phyloP scores from a whole-genome alignment of 805 yeast genomes.

The Nakazawaea peltata region DNA sequence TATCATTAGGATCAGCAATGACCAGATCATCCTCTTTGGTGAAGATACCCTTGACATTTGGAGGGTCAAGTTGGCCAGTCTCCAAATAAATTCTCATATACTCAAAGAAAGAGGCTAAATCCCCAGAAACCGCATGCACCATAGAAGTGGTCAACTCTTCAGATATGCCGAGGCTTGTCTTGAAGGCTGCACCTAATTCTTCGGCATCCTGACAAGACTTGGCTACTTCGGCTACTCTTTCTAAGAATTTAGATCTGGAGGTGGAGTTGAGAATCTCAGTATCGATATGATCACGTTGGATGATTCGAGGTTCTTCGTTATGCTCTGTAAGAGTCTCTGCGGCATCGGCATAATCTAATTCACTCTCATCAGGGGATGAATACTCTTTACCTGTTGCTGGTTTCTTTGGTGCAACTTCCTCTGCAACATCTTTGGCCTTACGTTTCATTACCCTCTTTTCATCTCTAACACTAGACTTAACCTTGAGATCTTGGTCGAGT shows the following conservation, averaged over 20 bases:
- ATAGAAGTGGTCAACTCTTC: background rate
- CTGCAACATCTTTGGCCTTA: too few species aligned
- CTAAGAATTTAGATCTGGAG: conserved; percentile 1
- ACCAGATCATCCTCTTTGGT: conserved; percentile 7
- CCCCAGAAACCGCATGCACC: conserved; percentile 6
- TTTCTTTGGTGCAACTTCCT: too few species aligned
- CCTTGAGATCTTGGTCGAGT: too few species aligned
- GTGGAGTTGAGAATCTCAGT: background rate
- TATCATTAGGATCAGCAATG: background rate
- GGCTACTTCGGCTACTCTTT: background rate
- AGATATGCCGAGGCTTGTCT: conserved; percentile 2
- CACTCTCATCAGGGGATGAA: too few species aligned
- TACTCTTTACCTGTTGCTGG: too few species aligned
- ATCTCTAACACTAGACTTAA: too few species aligned
- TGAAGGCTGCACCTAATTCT: conserved; percentile 1
- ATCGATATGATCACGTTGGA: background rate
- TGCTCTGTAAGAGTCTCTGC: too few species aligned
- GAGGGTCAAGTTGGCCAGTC: conserved; percentile 4
- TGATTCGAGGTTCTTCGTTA: background rate
- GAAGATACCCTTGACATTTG: conserved; percentile 6
- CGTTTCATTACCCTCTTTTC: too few species aligned
- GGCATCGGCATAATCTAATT: too few species aligned
- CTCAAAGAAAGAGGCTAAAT: background rate
- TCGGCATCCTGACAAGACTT: background rate
- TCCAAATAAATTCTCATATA: conserved; percentile 4